Conservation (phyloP, 2,329 filamentous ascomycete species). For the Lasiodiplodia gonubiensis region DNA sequence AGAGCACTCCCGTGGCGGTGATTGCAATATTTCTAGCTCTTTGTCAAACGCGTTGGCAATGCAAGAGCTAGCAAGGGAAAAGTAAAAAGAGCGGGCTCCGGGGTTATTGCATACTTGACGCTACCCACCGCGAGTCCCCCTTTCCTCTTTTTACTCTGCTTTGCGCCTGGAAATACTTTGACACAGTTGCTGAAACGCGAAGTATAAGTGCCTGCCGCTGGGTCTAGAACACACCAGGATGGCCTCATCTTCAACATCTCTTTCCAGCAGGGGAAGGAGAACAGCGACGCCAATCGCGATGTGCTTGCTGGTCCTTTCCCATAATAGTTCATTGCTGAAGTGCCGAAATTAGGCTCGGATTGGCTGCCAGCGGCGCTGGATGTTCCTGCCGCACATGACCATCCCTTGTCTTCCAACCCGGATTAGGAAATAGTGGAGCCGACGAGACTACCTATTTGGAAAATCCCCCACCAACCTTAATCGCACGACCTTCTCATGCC, state of each 20-base stretch:
- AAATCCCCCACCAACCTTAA: not conserved
- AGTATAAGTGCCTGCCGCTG: not conserved
- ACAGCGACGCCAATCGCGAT: conserved; percentile 31
- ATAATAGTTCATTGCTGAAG: not conserved
- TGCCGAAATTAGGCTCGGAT: not conserved
- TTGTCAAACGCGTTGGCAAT: not conserved
- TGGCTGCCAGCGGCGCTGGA: not conserved
- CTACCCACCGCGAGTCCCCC: not conserved
- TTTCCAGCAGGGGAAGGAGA: conserved; percentile 42
- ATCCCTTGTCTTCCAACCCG: conserved; percentile 2
- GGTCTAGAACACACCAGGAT: not conserved
- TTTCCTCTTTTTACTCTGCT: not conserved
- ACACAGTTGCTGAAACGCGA: too few species aligned
- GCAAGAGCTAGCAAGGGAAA: not conserved
- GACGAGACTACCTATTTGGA: not conserved
- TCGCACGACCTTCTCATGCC: not conserved
- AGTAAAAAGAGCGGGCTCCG: not conserved
- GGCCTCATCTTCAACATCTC: conserved; percentile 39
- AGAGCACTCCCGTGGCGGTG: not conserved
- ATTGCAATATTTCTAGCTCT: not conserved
- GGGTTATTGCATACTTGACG: not conserved
- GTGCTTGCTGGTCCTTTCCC: not conserved
- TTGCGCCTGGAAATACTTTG: not conserved
- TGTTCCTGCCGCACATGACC: not conserved
- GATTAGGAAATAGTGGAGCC: conserved; percentile 20